These are phyloP conservation scores for Crithidia expoeki DNA, from an alignment of 208 protist genomes.

Conservation along the genomic window DNA sequence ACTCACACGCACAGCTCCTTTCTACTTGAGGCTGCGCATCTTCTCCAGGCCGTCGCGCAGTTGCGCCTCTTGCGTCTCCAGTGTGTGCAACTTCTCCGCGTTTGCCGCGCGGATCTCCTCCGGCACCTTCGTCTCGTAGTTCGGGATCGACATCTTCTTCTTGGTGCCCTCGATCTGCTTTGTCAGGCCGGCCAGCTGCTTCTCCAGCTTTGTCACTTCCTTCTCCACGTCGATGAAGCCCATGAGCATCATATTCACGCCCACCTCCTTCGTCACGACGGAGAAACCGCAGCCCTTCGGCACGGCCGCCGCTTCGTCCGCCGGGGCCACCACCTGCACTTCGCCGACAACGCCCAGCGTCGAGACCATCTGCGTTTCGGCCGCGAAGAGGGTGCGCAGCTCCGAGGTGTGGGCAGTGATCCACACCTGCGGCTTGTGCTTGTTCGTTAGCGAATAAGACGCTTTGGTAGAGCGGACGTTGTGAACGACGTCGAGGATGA, in stretches of 20 bases:
- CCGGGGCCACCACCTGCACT: slow-evolving; percentile 58
- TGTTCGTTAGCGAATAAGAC: slow-evolving; percentile 90
- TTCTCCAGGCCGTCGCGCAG: slow-evolving; percentile 72
- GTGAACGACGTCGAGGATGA: slow-evolving; percentile 89
- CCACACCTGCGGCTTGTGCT: slow-evolving; percentile 87
- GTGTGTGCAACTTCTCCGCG: slow-evolving; percentile 74
- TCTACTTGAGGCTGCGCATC: slow-evolving; percentile 61
- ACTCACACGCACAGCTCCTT: background rate
- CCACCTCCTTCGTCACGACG: slow-evolving; percentile 82
- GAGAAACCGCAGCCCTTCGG: slow-evolving; percentile 89
- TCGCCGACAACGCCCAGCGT: slow-evolving; percentile 85
- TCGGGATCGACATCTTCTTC: slow-evolving; percentile 90
- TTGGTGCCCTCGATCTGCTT: slow-evolving; percentile 86
- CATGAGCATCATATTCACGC: slow-evolving; percentile 89
- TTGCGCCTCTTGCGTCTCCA: slow-evolving; percentile 73
- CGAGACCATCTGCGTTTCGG: slow-evolving; percentile 65
- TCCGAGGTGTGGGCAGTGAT: slow-evolving; percentile 58
- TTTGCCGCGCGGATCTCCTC: slow-evolving; percentile 80
- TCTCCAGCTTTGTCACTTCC: slow-evolving; percentile 89
- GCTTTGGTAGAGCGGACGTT: slow-evolving; percentile 88
- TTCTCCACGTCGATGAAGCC: slow-evolving; percentile 92
- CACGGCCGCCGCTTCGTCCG: slow-evolving; percentile 50
- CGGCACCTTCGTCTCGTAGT: slow-evolving; percentile 93
- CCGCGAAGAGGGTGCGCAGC: slow-evolving; percentile 46
- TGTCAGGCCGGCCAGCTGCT: slow-evolving; percentile 71